phyloP scores from a whole-genome alignment of 495 filamentous ascomycete genomes.

The Lophium mytilinum region DNA sequence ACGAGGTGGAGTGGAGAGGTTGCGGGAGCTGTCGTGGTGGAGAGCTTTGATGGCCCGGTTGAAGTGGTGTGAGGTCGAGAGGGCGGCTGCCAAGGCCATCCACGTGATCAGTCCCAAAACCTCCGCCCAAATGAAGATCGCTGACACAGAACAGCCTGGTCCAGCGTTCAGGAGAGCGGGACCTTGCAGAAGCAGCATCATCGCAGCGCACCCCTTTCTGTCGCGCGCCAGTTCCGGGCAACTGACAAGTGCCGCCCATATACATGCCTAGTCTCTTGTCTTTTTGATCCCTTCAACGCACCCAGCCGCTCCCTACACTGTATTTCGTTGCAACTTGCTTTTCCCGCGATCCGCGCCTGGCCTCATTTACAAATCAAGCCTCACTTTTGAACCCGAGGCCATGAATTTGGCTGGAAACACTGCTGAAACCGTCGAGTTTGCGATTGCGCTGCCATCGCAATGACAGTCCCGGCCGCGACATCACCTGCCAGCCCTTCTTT shows the following conservation, averaged over 20 bases:
- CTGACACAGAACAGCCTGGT: no score
- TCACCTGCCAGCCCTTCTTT: conserved; percentile 18
- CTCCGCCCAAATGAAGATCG: no score
- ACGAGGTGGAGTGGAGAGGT: conserved; percentile 13
- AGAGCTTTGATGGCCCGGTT: neutral
- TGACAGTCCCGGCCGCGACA: conserved; percentile 15
- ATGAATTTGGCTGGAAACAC: conserved; percentile 14
- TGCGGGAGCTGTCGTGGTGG: neutral
- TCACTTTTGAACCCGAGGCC: conserved; percentile 9
- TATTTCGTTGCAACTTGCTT: neutral
- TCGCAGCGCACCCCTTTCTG: conserved; percentile 1
- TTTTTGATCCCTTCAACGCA: neutral
- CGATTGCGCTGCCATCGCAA: conserved; percentile 15
- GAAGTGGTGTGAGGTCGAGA: neutral
- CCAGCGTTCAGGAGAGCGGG: neutral
- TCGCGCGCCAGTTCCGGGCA: neutral
- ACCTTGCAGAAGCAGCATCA: conserved; percentile 6
- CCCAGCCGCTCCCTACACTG: neutral
- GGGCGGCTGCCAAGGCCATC: no score
- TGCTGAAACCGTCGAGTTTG: conserved; percentile 10
- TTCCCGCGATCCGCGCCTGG: neutral
- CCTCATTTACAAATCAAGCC: conserved; percentile 3
- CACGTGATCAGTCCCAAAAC: no score
- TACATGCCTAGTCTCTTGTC: neutral
- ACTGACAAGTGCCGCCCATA: neutral